Evolutionary conservation across 352 stramenopile species (phyloP), one percentile per base, ranked within the genome.

Genomic region (Pythium brachiatum): DNA sequence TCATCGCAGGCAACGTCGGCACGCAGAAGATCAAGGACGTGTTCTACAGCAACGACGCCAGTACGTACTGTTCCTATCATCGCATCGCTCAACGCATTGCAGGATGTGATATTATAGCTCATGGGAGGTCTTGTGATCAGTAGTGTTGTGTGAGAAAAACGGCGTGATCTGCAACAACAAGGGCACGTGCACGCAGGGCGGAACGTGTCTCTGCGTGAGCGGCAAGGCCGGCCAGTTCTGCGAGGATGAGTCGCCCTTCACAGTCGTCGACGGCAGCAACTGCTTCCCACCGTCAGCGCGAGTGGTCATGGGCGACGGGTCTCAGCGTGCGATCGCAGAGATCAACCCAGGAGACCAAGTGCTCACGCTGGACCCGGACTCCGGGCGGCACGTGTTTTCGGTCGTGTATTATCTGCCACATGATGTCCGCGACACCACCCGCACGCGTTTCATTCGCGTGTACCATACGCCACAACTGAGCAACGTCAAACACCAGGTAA

Each of bases 1-100:
- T 92, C 15, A 72, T 93, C n/a, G 82, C 76, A 6, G 84, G 84
- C 29, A 92, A 89, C 55, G 68, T 86, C 8, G 82, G 80, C 23
- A 43, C 78, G 43, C 76, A 93, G 51, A 93, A 93, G 50, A 76
- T 88, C 20, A 86, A 88, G 62, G 80, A 93, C 62, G 78, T 91
- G 11, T 93, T 90, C 57, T 62, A 46, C 43, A 88, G 72, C 67
- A 75, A 64, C 51, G 78, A 90, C 48, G 79, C 68, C n/a, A 88
- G 84, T 93, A 61, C 52, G 81, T 82, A 34, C 5, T 20, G 29
- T 43, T 43, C 9, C 2, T 8, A 16, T 26, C 0, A n/a, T 39
- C 43, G 9, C 13, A 11, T 67, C 12, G 20, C 16, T 44, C 38
- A 56, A 21, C 0, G 18, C n/a, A n/a, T n/a, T n/a, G n/a, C n/a